Evolutionary conservation across 148 eudicot genomes (phyloP).

Genomic region (Nepenthes gracilis): DNA sequence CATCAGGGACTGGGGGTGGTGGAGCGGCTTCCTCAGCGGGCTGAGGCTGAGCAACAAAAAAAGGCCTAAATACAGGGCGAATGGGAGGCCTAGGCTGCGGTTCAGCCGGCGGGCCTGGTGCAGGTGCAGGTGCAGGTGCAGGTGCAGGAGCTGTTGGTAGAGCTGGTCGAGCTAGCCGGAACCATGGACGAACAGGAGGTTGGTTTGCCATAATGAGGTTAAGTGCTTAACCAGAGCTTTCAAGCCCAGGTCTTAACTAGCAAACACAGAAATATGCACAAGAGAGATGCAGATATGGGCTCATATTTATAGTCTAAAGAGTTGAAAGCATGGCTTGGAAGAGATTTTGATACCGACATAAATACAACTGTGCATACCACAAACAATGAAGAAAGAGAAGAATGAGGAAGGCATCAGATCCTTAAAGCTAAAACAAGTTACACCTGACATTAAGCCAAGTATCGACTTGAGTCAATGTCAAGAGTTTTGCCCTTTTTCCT

Average conservation of each 20-base stretch:
- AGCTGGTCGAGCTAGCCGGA: slow-evolving; percentile 21
- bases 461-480: slow-evolving; percentile 22
- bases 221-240: slow-evolving; percentile 1
- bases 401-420: slow-evolving; percentile 43
- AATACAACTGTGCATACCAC: slow-evolving; percentile 1
- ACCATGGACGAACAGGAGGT: slow-evolving; percentile 39
- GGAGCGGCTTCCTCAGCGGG: slow-evolving; percentile 16
- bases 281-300: background rate
- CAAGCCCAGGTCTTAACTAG: background rate
- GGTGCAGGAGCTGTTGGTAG: slow-evolving; percentile 21
- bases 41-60: slow-evolving; percentile 8
- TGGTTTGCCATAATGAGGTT: slow-evolving; percentile 32
- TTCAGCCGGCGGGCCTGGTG: slow-evolving; percentile 28
- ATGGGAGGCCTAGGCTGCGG: slow-evolving; percentile 23
- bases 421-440: slow-evolving; percentile 20
- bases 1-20: slow-evolving; percentile 2
- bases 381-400: background rate
- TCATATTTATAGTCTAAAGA: slow-evolving; percentile 23
- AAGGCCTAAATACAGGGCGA: slow-evolving; percentile 21
- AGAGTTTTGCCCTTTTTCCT: slow-evolving; percentile 1
- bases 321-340: slow-evolving; percentile 1
- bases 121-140: slow-evolving; percentile 12
- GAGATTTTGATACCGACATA: background rate
- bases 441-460: slow-evolving; percentile 21
- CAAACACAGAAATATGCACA: background rate